phyloP scores from a whole-genome alignment of 2,329 filamentous ascomycete species.

The Aspergillus aculeatinus region DNA sequence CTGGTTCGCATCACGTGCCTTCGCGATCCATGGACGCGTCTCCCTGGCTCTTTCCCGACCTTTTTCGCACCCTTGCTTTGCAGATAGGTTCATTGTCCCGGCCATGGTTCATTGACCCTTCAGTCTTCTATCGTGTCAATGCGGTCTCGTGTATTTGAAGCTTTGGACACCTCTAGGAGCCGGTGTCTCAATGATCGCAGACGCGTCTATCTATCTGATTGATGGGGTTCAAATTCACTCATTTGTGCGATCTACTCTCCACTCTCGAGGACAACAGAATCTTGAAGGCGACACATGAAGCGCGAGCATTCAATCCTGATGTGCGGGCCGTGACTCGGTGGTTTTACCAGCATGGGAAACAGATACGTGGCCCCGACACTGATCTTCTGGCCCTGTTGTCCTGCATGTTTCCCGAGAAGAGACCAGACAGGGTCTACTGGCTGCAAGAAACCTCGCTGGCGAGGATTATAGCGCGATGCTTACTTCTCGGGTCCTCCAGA shows the following conservation, averaged over 20 bases:
- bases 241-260: slow-evolving; percentile 72
- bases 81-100: neutral
- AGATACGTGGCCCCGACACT: slow-evolving; percentile 58
- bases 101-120: neutral
- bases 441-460: slow-evolving; percentile 63
- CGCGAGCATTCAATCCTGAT: slow-evolving; percentile 32
- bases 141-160: neutral
- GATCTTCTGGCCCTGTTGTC: slow-evolving; percentile 68
- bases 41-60: slow-evolving; percentile 1
- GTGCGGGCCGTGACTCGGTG: slow-evolving; percentile 59
- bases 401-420: slow-evolving; percentile 70
- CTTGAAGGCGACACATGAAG: slow-evolving; percentile 33
- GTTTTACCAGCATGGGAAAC: slow-evolving; percentile 64
- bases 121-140: neutral
- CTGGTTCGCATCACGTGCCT: slow-evolving; percentile 29
- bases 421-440: slow-evolving; percentile 75
- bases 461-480: slow-evolving; percentile 64
- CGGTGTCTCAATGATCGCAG: no score
- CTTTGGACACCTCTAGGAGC: neutral
- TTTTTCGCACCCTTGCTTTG: neutral
- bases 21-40: slow-evolving; percentile 34
- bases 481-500: slow-evolving; percentile 65
- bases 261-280: slow-evolving; percentile 56
- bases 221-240: slow-evolving; percentile 59
- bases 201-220: neutral